Conservation (phyloP, 2,329 filamentous ascomycete genomes). For the Trichoderma polysporum region DNA sequence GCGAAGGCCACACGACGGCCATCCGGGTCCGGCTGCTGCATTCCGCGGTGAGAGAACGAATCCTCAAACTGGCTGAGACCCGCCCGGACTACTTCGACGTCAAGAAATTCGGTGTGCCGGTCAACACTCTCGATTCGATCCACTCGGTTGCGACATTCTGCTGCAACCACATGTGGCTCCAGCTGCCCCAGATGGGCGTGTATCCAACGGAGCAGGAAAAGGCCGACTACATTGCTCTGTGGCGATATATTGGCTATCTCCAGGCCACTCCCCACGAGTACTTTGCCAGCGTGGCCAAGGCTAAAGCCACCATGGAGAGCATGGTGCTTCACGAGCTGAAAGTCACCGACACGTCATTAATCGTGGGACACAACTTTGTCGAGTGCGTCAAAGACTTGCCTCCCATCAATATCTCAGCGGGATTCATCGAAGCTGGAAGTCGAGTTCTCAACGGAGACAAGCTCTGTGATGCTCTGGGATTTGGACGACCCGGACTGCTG, state of each 20-base stretch:
- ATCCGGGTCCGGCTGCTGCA: constrained; percentile 66
- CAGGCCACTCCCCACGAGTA: constrained; percentile 31
- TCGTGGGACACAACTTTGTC: constrained; percentile 41
- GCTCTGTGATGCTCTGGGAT: constrained; percentile 37
- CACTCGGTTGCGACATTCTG: constrained; percentile 64
- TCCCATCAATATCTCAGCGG: constrained; percentile 36
- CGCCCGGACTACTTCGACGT: constrained; percentile 61
- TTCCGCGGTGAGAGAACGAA: constrained; percentile 61
- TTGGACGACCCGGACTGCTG: constrained; percentile 33
- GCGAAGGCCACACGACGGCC: constrained; percentile 59
- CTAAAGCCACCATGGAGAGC: constrained; percentile 37
- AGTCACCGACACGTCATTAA: constrained; percentile 35
- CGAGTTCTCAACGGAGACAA: constrained; percentile 40
- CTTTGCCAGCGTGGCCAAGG: constrained; percentile 27
- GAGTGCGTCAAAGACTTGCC: constrained; percentile 38
- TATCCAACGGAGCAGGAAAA: constrained; percentile 57
- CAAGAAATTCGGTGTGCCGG: constrained; percentile 58
- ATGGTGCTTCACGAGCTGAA: constrained; percentile 36
- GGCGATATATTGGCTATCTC: constrained; percentile 34
- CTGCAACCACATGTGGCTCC: constrained; percentile 60
- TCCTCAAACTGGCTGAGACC: constrained; percentile 54
- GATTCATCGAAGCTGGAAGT: constrained; percentile 39
- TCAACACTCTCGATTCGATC: constrained; percentile 65
- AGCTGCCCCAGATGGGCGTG: constrained; percentile 63
- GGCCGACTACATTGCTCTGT: constrained; percentile 63